phyloP scores from a whole-genome alignment of 306 rosid genomes.

The Benincasa hispida region DNA sequence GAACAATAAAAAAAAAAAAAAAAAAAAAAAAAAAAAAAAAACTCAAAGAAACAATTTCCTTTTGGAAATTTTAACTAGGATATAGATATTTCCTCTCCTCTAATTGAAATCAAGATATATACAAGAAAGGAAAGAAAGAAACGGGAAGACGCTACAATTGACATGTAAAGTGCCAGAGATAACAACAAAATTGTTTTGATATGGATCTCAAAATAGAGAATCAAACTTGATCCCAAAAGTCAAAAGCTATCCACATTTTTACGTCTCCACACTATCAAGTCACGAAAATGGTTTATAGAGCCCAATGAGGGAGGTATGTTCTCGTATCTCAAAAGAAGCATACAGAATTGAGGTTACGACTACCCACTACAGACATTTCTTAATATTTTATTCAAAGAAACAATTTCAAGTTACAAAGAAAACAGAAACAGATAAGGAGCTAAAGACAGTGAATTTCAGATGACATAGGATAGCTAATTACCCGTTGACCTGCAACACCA shows the following conservation, averaged over 20 bases:
- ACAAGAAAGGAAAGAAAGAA: neutral
- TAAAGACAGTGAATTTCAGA: neutral
- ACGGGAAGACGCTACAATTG: neutral
- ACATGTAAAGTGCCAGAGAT: neutral
- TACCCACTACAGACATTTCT: neutral
- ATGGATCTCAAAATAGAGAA: neutral
- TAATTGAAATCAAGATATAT: neutral
- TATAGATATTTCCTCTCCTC: neutral
- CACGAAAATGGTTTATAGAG: neutral
- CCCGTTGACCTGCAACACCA: slow-evolving; percentile 55
- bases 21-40: too few relatives aligned
- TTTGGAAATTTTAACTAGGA: neutral
- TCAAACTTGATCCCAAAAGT: too few relatives aligned
- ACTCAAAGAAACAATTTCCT: neutral
- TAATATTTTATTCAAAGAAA: neutral
- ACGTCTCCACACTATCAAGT: neutral
- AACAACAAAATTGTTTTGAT: neutral
- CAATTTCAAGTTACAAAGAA: too few relatives aligned
- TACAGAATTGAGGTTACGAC: neutral
- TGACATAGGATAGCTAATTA: slow-evolving; percentile 11
- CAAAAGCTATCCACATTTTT: too few relatives aligned
- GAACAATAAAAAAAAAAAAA: too few relatives aligned
- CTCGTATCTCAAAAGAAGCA: neutral
- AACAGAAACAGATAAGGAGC: neutral
- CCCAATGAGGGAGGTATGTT: neutral